Conservation (phyloP, 768 basidiomycete genomes). For the Fomitopsis serialis region DNA sequence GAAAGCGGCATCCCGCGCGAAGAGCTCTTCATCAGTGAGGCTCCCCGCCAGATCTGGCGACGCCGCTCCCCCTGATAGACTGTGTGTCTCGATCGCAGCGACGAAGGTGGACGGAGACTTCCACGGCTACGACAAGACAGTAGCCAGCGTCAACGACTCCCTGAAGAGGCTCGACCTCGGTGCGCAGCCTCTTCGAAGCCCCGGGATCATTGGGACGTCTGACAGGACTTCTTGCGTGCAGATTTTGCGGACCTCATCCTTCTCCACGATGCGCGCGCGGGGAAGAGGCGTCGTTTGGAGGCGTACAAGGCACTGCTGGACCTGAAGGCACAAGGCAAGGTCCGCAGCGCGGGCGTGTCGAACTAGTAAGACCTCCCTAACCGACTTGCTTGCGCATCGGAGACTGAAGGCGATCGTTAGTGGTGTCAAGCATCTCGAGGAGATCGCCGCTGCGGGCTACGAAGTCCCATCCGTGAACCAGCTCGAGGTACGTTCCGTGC, state of each 20-base stretch:
- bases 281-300: slow-evolving; percentile 31
- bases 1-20: slow-evolving; percentile 43
- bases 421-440: slow-evolving; percentile 67
- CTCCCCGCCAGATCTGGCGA: neutral
- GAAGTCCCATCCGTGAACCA: slow-evolving; percentile 74
- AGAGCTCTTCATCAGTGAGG: slow-evolving; percentile 56
- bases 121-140: slow-evolving; percentile 67
- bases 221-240: slow-evolving; percentile 7
- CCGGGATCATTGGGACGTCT: neutral
- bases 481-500: slow-evolving; percentile 53
- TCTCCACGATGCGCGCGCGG: slow-evolving; percentile 37
- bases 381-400: neutral
- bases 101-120: slow-evolving; percentile 58
- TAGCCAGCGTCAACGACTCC: slow-evolving; percentile 56
- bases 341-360: slow-evolving; percentile 38
- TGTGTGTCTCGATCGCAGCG: slow-evolving; percentile 32
- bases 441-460: slow-evolving; percentile 57
- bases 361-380: slow-evolving; percentile 36
- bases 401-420: too few relatives aligned
- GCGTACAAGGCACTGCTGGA: slow-evolving; percentile 36
- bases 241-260: slow-evolving; percentile 43
- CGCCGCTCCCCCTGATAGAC: neutral
- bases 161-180: slow-evolving; percentile 53
- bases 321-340: slow-evolving; percentile 29
- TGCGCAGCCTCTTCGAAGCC: slow-evolving; percentile 18